A percentile compares a stretch with the other conserved stretches of the same genome.
These are phyloP conservation scores for Aspergillus saccharolyticus DNA, from an alignment of 495 filamentous ascomycete species.

Conservation along the genomic window DNA sequence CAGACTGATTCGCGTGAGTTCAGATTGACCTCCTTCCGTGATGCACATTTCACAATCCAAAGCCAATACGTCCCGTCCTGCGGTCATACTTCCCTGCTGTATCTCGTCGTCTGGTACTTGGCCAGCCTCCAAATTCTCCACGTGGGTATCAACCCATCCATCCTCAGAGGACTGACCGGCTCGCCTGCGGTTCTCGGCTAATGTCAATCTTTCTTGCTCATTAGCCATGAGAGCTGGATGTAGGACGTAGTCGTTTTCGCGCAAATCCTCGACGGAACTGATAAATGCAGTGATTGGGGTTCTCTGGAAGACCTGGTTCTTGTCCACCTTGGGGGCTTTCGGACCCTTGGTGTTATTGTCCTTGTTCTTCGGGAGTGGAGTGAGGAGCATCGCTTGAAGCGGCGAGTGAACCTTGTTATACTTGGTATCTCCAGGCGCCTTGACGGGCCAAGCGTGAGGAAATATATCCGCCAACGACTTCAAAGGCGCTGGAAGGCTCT, in stretches of 20 bases:
- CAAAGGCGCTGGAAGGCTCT: conserved; percentile 57
- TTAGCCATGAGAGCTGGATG: conserved; percentile 64
- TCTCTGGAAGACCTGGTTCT: conserved; percentile 59
- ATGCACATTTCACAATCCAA: conserved; percentile 97
- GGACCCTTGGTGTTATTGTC: conserved; percentile 54
- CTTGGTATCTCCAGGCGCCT: conserved; percentile 77
- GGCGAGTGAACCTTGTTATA: conserved; percentile 77
- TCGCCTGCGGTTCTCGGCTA: conserved; percentile 42
- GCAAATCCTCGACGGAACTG: conserved; percentile 63
- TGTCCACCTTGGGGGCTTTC: conserved; percentile 51
- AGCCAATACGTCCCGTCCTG: conserved; percentile 72
- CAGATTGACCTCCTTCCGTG: conserved; percentile 66
- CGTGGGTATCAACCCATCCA: conserved; percentile 78
- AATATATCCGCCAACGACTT: conserved; percentile 78
- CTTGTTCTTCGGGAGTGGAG: conserved; percentile 57
- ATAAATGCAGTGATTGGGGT: conserved; percentile 77
- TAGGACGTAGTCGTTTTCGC: conserved; percentile 72
- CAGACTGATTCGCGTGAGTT: conserved; percentile 82
- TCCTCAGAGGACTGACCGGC: conserved; percentile 45
- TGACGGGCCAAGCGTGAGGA: conserved; percentile 80
- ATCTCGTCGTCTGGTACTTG: conserved; percentile 62
- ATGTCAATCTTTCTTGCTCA: conserved; percentile 35
- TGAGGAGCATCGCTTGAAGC: conserved; percentile 69
- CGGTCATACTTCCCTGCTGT: conserved; percentile 75
- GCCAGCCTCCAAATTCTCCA: conserved; percentile 62